Evolutionary conservation across 768 basidiomycete species (phyloP).

Genomic region (Suillus weaverae): DNA sequence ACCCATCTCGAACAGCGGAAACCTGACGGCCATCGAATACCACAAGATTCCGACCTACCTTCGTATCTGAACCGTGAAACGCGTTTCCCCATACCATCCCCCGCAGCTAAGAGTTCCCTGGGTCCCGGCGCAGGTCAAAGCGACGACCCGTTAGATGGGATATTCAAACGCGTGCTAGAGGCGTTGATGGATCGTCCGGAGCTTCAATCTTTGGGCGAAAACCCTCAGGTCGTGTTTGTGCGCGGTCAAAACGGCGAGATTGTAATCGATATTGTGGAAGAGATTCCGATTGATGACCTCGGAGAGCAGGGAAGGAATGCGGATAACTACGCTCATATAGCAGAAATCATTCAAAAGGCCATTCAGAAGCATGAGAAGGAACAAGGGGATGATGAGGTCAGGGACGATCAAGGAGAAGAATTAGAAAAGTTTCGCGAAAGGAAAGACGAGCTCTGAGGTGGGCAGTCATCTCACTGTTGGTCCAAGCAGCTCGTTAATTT

Average conservation of each 20-base stretch:
- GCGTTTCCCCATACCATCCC: constrained; percentile 44
- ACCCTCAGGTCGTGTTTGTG: constrained; percentile 43
- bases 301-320: constrained; percentile 34
- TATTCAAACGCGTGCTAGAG: constrained; percentile 31
- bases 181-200: constrained; percentile 32
- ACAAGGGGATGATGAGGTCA: constrained; percentile 22
- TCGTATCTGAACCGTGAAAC: constrained; percentile 51
- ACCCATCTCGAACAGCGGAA: constrained; percentile 32
- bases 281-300: constrained; percentile 36
- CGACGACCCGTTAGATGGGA: constrained; percentile 20
- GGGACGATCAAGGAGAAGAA: constrained; percentile 32
- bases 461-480: constrained; percentile 12
- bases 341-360: constrained; percentile 52
- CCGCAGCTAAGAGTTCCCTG: constrained; percentile 19
- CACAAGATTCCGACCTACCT: constrained; percentile 58
- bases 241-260: constrained; percentile 41
- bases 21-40: constrained; percentile 27
- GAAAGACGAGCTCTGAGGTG: constrained; percentile 34
- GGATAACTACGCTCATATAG: constrained; percentile 44
- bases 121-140: constrained; percentile 19
- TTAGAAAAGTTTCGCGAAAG: constrained; percentile 30
- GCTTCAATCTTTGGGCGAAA: constrained; percentile 29
- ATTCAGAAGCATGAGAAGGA: constrained; percentile 42
- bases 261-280: constrained; percentile 47
- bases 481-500: not conserved